A percentile compares a stretch with the other conserved stretches of the same genome.
These are phyloP conservation scores for Lagenaria siceraria DNA, from an alignment of 306 rosid genomes.

Conservation along the genomic window DNA sequence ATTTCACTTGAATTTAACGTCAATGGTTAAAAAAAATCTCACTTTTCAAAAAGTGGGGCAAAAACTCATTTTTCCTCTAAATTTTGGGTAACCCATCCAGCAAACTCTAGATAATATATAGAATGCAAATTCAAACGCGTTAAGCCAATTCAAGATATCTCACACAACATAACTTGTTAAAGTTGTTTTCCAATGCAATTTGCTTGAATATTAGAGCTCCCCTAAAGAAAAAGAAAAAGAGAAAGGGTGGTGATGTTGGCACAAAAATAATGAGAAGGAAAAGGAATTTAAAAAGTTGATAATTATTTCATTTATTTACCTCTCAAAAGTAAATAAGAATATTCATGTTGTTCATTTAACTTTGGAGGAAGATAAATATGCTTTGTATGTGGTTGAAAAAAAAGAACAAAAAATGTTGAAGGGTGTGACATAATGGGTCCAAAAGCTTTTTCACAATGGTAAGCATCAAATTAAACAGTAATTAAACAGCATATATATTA, in stretches of 20 bases:
- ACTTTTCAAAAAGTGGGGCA: no score
- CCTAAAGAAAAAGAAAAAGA: no score
- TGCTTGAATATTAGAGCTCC: no score
- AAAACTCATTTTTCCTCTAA: no score
- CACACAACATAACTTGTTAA: no score
- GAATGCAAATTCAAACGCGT: no score
- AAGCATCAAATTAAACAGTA: neutral
- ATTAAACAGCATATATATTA: neutral
- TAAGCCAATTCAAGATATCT: no score
- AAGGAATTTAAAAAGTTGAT: neutral
- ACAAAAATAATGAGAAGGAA: neutral
- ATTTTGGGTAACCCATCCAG: no score
- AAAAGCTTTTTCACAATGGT: neutral
- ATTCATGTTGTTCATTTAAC: neutral
- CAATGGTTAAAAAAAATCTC: no score
- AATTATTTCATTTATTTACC: slow-evolving; percentile 4
- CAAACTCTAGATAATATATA: no score
- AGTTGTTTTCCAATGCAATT: no score
- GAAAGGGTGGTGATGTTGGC: neutral
- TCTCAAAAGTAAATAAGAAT: slow-evolving; percentile 4
- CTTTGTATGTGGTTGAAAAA: slow-evolving; percentile 1
- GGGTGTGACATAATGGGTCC: neutral
- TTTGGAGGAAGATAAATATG: neutral
- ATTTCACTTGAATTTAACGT: no score
- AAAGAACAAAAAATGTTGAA: neutral